Conservation (phyloP, 768 basidiomycete genomes). For the Collybia mongolica region DNA sequence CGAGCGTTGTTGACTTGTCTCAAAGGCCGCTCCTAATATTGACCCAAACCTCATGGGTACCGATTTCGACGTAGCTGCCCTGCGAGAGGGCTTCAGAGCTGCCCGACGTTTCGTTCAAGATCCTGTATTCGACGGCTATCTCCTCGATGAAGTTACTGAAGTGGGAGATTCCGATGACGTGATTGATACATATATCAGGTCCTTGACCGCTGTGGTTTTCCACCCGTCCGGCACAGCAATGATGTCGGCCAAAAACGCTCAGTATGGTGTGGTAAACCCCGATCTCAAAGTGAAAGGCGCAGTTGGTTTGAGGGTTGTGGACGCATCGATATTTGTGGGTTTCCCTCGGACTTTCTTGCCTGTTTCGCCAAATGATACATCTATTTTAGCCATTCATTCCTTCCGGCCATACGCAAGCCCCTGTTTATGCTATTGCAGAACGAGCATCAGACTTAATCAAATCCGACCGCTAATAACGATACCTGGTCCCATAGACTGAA, state of each 20-base stretch:
- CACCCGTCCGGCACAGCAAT: conserved; percentile 11
- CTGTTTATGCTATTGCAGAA: neutral
- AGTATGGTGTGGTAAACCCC: conserved; percentile 15
- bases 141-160: conserved; percentile 10
- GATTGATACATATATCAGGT: neutral
- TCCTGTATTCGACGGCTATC: conserved; percentile 11
- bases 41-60: conserved; percentile 13
- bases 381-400: neutral
- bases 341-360: too few species aligned
- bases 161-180: neutral
- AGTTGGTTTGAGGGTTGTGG: conserved; percentile 13
- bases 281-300: conserved; percentile 14
- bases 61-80: conserved; percentile 8
- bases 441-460: neutral
- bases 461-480: neutral
- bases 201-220: neutral
- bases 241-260: conserved; percentile 10
- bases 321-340: conserved; percentile 17
- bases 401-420: neutral
- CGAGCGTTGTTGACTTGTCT: too few species aligned
- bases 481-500: too few species aligned
- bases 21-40: conserved; percentile 8
- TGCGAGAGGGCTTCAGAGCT: conserved; percentile 14
- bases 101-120: conserved; percentile 11
- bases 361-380: neutral